Conservation (phyloP, 2,329 filamentous ascomycete species). For the Pseudonectria foliicola region DNA sequence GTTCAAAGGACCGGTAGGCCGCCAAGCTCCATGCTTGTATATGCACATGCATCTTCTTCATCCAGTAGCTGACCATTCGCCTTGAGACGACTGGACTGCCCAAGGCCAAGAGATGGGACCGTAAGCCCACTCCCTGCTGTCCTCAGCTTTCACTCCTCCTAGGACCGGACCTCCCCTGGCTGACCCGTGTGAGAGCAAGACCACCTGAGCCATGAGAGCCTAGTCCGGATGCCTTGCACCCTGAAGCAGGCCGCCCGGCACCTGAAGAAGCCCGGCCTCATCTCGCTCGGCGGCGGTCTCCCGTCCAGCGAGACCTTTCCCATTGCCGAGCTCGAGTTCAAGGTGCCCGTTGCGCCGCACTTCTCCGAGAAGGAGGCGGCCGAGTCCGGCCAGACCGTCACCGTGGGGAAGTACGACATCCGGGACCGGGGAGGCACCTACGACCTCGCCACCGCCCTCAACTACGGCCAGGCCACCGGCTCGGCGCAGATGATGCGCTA, state of each 20-base stretch:
- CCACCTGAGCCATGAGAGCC: conserved; percentile 56
- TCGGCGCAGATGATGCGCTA: conserved; percentile 83
- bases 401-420: conserved; percentile 78
- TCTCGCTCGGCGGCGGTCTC: conserved; percentile 86
- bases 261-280: conserved; percentile 73
- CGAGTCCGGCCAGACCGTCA: conserved; percentile 52
- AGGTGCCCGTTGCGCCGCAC: conserved; percentile 59
- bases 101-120: conserved; percentile 75
- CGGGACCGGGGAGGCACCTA: conserved; percentile 45
- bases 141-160: too few relatives aligned
- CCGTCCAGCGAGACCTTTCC: conserved; percentile 89
- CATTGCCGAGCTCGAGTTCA: conserved; percentile 70
- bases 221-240: conserved; percentile 55
- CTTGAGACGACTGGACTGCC: conserved; percentile 50
- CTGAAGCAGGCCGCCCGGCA: conserved; percentile 76
- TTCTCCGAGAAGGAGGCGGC: conserved; percentile 65
- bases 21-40: not conserved
- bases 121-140: conserved; percentile 43
- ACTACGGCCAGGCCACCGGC: conserved; percentile 85
- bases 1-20: conserved; percentile 67
- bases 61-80: conserved; percentile 1
- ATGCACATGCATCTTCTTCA: too few relatives aligned
- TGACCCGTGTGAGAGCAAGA: conserved; percentile 29
- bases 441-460: conserved; percentile 83
- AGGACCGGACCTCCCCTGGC: conserved; percentile 1